Conservation (phyloP, 495 filamentous ascomycete genomes). For the Staphylotrichum longicolle region DNA sequence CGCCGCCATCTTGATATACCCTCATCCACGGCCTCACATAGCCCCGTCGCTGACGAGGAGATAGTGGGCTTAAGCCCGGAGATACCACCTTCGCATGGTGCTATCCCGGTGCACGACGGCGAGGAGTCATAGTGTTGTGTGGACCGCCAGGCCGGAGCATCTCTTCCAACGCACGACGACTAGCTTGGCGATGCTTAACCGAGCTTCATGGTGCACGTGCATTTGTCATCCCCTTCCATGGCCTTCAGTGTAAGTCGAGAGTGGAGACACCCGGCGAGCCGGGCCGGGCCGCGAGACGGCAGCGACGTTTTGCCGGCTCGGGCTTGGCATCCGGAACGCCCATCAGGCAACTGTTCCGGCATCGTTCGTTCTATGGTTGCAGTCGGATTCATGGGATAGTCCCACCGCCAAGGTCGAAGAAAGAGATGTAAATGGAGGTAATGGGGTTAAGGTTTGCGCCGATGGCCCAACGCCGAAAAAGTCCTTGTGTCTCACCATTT, state of each 20-base stretch:
- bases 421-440: no score
- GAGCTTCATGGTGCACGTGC: background rate
- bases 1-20: background rate
- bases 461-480: no score
- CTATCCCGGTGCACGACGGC: background rate
- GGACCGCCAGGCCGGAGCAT: background rate
- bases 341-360: background rate
- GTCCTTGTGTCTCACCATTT: no score
- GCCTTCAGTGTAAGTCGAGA: background rate
- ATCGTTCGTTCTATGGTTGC: no score
- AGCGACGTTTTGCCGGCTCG: slow-evolving; percentile 3
- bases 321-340: background rate
- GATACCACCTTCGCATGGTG: background rate
- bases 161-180: background rate
- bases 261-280: background rate
- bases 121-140: slow-evolving; percentile 1
- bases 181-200: background rate
- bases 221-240: background rate
- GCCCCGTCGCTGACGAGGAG: background rate
- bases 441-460: no score
- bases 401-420: no score
- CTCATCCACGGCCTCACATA: background rate
- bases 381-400: no score
- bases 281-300: background rate
- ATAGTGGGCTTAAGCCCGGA: background rate